Evolutionary conservation across 805 yeast genomes (phyloP).

Genomic region (Brettanomyces custersianus): DNA sequence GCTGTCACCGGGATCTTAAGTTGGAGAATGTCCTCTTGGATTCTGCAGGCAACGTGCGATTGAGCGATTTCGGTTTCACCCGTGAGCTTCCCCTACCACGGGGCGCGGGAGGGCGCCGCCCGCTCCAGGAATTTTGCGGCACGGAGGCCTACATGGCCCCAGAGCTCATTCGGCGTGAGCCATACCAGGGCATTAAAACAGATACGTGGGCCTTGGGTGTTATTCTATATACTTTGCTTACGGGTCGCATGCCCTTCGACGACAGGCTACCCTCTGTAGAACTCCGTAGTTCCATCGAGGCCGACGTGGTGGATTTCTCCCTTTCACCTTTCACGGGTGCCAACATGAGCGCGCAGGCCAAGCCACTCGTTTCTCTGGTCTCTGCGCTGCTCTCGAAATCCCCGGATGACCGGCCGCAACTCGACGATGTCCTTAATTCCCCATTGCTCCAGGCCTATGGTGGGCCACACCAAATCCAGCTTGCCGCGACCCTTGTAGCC

Average conservation of each 20-base stretch:
- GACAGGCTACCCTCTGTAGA: slow-evolving; percentile 61
- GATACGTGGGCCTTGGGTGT: slow-evolving; percentile 94
- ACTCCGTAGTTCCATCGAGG: slow-evolving; percentile 46
- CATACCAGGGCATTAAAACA: slow-evolving; percentile 70
- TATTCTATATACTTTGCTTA: slow-evolving; percentile 72
- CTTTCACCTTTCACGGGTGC: slow-evolving; percentile 12
- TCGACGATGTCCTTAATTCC: slow-evolving; percentile 40
- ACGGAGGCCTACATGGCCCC: slow-evolving; percentile 97
- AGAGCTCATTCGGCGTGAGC: slow-evolving; percentile 59
- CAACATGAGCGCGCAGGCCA: no score
- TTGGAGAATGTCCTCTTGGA: slow-evolving; percentile 73
- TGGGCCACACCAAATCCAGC: slow-evolving; percentile 33
- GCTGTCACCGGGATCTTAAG: slow-evolving; percentile 89
- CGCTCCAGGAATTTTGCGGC: slow-evolving; percentile 83
- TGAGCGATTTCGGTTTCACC: slow-evolving; percentile 92
- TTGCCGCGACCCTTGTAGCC: slow-evolving; percentile 27
- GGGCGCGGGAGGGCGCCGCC: slow-evolving; percentile 9
- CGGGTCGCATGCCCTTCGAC: slow-evolving; percentile 88
- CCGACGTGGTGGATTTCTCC: slow-evolving; percentile 51
- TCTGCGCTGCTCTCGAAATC: slow-evolving; percentile 52
- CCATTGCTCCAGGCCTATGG: slow-evolving; percentile 39
- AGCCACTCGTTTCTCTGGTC: slow-evolving; percentile 47
- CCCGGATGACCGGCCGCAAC: slow-evolving; percentile 52
- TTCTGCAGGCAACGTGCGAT: slow-evolving; percentile 51
- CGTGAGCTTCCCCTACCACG: slow-evolving; percentile 45